phyloP scores from a whole-genome alignment of 2,329 filamentous ascomycete species.

The Diplodia intermedia region DNA sequence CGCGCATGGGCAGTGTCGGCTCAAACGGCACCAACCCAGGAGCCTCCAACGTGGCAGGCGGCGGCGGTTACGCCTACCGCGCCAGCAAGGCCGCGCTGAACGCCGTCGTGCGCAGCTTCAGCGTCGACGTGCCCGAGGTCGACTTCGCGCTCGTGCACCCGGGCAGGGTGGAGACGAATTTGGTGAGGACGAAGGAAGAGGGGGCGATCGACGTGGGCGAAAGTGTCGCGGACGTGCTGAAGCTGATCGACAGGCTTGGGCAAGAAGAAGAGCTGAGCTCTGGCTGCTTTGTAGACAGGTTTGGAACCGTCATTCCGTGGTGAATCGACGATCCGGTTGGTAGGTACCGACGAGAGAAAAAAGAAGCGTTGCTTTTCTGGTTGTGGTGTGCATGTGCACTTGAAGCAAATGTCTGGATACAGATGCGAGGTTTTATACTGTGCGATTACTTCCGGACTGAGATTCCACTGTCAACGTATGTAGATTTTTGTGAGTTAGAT shows the following conservation, averaged over 20 bases:
- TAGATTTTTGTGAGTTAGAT: no score
- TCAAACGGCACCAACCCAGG: slow-evolving; percentile 42
- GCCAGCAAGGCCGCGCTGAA: slow-evolving; percentile 57
- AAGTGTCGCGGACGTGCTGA: slow-evolving; percentile 50
- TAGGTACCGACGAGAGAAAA: background rate
- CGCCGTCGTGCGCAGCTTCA: slow-evolving; percentile 53
- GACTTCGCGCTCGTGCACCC: slow-evolving; percentile 54
- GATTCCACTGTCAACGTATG: background rate
- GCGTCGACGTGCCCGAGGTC: slow-evolving; percentile 53
- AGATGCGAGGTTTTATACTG: no score
- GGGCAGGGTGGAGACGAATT: slow-evolving; percentile 54
- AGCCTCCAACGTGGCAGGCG: slow-evolving; percentile 35
- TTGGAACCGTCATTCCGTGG: slow-evolving; percentile 53
- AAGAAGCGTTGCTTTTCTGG: background rate
- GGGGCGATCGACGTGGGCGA: slow-evolving; percentile 53
- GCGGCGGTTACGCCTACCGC: slow-evolving; percentile 56
- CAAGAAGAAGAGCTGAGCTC: background rate
- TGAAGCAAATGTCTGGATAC: background rate
- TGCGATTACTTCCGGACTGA: background rate
- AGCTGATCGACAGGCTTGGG: slow-evolving; percentile 46
- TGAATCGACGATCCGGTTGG: slow-evolving; percentile 35
- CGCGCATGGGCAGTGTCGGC: slow-evolving; percentile 54
- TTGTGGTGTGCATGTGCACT: no score
- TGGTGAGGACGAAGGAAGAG: slow-evolving; percentile 55
- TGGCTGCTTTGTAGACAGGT: slow-evolving; percentile 54